Evolutionary conservation across 306 rosid species (phyloP).

Genomic region (Psophocarpus tetragonolobus): DNA sequence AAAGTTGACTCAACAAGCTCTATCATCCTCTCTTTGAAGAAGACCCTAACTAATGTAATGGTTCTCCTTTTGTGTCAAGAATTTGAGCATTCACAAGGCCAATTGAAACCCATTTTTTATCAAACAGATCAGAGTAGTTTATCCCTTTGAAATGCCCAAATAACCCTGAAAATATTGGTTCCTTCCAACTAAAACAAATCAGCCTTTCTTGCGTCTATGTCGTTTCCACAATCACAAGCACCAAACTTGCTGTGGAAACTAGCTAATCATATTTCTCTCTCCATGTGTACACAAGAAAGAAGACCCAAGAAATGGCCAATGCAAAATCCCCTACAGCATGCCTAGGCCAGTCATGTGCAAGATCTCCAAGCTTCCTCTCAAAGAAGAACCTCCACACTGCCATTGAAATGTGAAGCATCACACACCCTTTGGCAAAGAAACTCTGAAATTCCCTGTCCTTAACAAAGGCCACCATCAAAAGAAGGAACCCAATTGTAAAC

Average conservation of each 20-base stretch:
- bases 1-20: conserved; percentile 1
- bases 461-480: conserved; percentile 80
- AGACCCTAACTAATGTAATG: neutral
- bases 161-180: neutral
- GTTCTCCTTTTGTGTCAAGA: neutral
- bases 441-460: conserved; percentile 82
- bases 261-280: conserved; percentile 79
- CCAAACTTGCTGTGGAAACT: neutral
- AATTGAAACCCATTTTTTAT: neutral
- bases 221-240: neutral
- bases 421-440: conserved; percentile 90
- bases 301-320: conserved; percentile 74
- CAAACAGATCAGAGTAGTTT: neutral
- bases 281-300: conserved; percentile 69
- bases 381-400: conserved; percentile 81
- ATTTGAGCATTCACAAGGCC: neutral
- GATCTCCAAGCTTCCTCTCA: conserved; percentile 61
- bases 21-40: conserved; percentile 6
- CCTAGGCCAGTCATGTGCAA: conserved; percentile 68
- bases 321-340: conserved; percentile 67
- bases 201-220: neutral
- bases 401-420: conserved; percentile 77
- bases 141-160: conserved; percentile 1
- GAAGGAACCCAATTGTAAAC: conserved; percentile 64
- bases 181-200: neutral